Evolutionary conservation across 768 basidiomycete species (phyloP).

Genomic region (Amanita fuliginea): DNA sequence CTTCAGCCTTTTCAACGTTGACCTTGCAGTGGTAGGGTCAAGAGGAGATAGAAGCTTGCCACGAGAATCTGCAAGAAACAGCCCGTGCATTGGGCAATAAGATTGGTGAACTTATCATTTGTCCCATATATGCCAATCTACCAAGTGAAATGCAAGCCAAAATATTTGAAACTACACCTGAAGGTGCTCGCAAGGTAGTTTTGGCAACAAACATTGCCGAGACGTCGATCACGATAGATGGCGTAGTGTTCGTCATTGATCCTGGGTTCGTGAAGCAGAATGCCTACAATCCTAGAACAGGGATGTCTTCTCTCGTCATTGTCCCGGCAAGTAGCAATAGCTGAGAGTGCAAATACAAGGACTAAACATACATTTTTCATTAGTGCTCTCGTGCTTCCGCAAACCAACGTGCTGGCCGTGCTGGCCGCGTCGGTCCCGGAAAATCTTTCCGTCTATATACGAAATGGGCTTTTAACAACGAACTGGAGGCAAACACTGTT

Average conservation of each 20-base stretch:
- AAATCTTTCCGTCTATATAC: conserved; percentile 98
- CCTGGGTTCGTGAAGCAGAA: conserved; percentile 99
- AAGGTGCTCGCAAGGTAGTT: conserved; percentile 94
- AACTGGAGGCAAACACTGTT: conserved; percentile 93
- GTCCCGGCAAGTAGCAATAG: conserved; percentile 61
- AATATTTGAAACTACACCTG: conserved; percentile 98
- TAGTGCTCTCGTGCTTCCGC: conserved; percentile 96
- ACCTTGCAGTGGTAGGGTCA: conserved; percentile 56
- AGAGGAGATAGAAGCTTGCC: conserved; percentile 97
- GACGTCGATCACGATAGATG: conserved; percentile 98
- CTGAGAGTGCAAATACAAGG: background rate
- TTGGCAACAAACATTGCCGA: conserved; percentile 99
- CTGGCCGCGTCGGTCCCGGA: conserved; percentile 95
- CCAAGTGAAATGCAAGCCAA: conserved; percentile 99
- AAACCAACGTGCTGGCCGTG: conserved; percentile 93
- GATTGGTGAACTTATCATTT: conserved; percentile 86
- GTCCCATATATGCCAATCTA: conserved; percentile 98
- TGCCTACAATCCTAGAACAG: conserved; percentile 95
- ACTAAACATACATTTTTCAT: background rate
- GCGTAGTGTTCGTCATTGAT: conserved; percentile 98
- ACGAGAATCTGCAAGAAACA: conserved; percentile 94
- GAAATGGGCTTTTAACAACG: conserved; percentile 95
- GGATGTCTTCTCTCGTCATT: conserved; percentile 94
- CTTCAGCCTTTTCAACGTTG: background rate
- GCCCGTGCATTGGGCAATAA: conserved; percentile 93